Evolutionary conservation across 2,329 filamentous ascomycete genomes (phyloP), one percentile per base, ranked within the genome.

Genomic region (Nothophaeocryptopus gaeumannii): DNA sequence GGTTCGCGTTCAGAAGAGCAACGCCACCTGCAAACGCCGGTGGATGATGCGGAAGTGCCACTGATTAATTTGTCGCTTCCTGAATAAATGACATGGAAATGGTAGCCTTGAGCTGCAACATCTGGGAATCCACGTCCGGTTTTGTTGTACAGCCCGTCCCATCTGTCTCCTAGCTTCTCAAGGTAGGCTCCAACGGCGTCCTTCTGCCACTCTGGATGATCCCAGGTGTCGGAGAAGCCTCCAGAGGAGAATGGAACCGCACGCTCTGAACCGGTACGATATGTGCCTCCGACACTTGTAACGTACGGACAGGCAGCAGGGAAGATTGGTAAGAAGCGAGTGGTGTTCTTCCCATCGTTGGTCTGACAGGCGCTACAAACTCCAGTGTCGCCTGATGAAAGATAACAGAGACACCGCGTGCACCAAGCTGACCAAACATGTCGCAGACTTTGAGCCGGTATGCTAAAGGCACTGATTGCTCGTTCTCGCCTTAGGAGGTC

Each of bases 401-500:
- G 26, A 86, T 68, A 8, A 86, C 72, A 0, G 78, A 79, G 3
- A 83, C 78, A 14, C 84, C 84, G 37, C 83, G 80, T 1, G 80
- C 77, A 11, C 82, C 83, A 43, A 86, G 78, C 58, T 84, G 77
- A 47, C 78, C 80, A 59, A 85, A 82, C 61, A 83, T 70, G 55
- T 79, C 77, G 72, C 84, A 87, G 12, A 85, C 80, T 37, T 76
- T 75, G 37, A 71, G 69, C 12, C 80, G 78, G 60, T 86, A 87
- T 12, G 75, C 73, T 3, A 70, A 61, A 0, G 84, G 84, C 0
- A 86, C 71, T 3, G 74, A 77, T 62, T 84, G 79, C 66, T 87
- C 84, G 44, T 81, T 77, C 51, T 86, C 82, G 46, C 81, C 82
- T 62, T 87, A 87, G 0, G 82, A 85, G 8, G 78, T 81, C 41